Conservation (phyloP, 2,329 filamentous ascomycete genomes). For the Tolypocladium guangdongense region DNA sequence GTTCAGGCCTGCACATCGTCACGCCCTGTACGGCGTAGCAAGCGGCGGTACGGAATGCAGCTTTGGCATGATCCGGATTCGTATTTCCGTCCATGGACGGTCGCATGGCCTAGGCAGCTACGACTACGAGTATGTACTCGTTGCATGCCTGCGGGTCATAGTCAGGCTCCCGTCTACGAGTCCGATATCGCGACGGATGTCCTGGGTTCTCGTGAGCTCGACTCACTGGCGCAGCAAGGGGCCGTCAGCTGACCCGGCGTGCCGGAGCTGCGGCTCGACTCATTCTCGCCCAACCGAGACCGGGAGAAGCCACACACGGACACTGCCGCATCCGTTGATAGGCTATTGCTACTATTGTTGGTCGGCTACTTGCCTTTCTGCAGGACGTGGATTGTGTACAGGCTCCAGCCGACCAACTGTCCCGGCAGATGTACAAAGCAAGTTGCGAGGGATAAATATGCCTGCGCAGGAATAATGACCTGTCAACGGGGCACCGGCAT, state of each 20-base stretch:
- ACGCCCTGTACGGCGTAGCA: not conserved
- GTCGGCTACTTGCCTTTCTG: too few relatives aligned
- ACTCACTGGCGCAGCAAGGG: not conserved
- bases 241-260: not conserved
- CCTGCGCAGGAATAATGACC: not conserved
- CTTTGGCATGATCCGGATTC: not conserved
- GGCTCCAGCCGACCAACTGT: not conserved
- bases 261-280: not conserved
- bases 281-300: not conserved
- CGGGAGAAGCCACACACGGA: not conserved
- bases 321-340: not conserved
- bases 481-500: not conserved
- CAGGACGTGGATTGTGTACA: too few relatives aligned
- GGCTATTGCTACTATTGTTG: too few relatives aligned
- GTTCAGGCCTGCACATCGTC: not conserved
- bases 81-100: not conserved
- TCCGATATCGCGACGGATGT: too few relatives aligned
- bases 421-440: too few relatives aligned
- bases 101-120: not conserved
- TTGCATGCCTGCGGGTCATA: not conserved
- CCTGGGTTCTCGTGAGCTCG: not conserved
- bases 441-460: not conserved
- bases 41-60: too few relatives aligned
- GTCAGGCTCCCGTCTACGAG: too few relatives aligned
- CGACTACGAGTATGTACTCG: too few relatives aligned